These are phyloP conservation scores for Trichoderma harzianum DNA, from an alignment of 2,329 filamentous ascomycete species.

Conservation along the genomic window DNA sequence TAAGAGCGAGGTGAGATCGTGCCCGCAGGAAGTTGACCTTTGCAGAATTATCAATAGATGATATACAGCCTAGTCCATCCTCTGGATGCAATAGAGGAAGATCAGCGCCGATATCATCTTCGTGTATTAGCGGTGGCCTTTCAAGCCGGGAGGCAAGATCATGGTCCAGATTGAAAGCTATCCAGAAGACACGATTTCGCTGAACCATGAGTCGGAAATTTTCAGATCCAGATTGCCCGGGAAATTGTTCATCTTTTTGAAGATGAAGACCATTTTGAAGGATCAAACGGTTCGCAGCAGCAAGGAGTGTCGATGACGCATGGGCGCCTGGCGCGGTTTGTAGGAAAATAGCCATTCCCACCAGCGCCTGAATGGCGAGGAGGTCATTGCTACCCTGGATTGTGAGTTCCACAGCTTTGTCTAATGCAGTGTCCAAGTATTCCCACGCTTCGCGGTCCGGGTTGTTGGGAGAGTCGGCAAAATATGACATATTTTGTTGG, in stretches of 20 bases:
- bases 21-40: not conserved
- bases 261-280: not conserved
- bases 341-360: conserved; percentile 4
- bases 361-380: not conserved
- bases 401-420: not conserved
- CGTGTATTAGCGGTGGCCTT: not conserved
- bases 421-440: not conserved
- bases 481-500: not conserved
- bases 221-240: not conserved
- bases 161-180: not conserved
- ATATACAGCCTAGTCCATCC: not conserved
- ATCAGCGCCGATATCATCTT: not conserved
- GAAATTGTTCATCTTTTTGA: not conserved
- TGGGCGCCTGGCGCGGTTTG: not conserved
- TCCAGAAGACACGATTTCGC: conserved; percentile 2
- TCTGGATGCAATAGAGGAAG: not conserved
- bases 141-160: not conserved
- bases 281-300: not conserved
- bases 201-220: not conserved
- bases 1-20: not conserved
- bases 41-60: not conserved
- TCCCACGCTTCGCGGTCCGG: not conserved
- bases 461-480: not conserved
- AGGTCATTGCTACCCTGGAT: not conserved
- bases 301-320: not conserved